Conservation (phyloP, 176 grass and related monocot species). For the Musa schizocarpa region DNA sequence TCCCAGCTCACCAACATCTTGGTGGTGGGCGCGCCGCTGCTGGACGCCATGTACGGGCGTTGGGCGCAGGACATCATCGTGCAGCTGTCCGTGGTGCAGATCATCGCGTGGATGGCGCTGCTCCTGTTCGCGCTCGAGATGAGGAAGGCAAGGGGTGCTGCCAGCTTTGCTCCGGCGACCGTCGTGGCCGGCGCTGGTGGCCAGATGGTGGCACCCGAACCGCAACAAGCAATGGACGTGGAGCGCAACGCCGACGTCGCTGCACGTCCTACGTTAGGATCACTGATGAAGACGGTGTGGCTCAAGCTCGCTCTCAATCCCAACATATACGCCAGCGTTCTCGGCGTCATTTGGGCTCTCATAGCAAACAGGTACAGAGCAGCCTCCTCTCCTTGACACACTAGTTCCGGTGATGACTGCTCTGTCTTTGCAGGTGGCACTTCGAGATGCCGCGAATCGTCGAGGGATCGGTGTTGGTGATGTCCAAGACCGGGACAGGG, state of each 20-base stretch:
- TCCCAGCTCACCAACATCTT: slow-evolving; percentile 72
- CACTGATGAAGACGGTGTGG: slow-evolving; percentile 43
- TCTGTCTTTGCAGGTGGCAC: slow-evolving; percentile 40
- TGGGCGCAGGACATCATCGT: slow-evolving; percentile 89
- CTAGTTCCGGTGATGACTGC: too few species aligned
- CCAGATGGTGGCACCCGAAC: slow-evolving; percentile 9
- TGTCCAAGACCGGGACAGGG: slow-evolving; percentile 62
- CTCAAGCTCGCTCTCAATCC: slow-evolving; percentile 56
- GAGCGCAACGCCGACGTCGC: slow-evolving; percentile 17
- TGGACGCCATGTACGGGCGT: slow-evolving; percentile 80
- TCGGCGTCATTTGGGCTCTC: slow-evolving; percentile 52
- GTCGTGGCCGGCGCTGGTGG: neutral
- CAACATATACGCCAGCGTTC: slow-evolving; percentile 56
- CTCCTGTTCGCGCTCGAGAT: slow-evolving; percentile 62
- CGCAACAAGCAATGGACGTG: slow-evolving; percentile 18
- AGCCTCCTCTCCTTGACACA: neutral
- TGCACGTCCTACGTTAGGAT: slow-evolving; percentile 27
- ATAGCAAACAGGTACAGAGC: slow-evolving; percentile 47
- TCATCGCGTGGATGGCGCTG: slow-evolving; percentile 44
- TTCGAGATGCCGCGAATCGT: slow-evolving; percentile 66
- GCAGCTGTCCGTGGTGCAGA: slow-evolving; percentile 72
- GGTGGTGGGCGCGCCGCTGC: slow-evolving; percentile 74
- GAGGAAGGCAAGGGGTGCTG: slow-evolving; percentile 24
- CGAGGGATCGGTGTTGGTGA: slow-evolving; percentile 62
- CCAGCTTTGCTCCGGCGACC: too few species aligned